These are phyloP conservation scores for Cordyceps pruinosa DNA, from an alignment of 2,329 filamentous ascomycete genomes.

Conservation along the genomic window DNA sequence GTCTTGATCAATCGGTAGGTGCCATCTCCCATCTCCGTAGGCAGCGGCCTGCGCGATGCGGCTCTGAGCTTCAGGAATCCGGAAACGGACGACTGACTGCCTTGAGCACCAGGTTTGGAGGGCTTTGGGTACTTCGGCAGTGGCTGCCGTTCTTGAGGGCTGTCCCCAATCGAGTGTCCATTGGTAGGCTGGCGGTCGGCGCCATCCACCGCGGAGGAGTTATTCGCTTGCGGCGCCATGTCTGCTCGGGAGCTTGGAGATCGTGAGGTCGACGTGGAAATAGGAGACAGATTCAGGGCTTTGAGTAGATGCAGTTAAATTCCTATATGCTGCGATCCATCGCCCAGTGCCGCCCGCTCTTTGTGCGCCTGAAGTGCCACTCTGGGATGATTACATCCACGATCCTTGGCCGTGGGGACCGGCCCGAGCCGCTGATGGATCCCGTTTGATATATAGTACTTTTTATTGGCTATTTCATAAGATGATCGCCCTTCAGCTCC, in stretches of 20 bases:
- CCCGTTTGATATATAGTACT: not conserved
- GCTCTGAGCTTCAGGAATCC: conserved; percentile 28
- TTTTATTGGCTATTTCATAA: not conserved
- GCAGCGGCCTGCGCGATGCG: conserved; percentile 54
- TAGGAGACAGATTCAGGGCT: no score
- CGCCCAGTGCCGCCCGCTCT: not conserved
- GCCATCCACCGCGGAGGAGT: not conserved
- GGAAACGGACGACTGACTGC: conserved; percentile 14
- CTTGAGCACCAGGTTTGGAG: not conserved
- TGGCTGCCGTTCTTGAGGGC: not conserved
- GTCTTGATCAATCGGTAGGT: conserved; percentile 44
- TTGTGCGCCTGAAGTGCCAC: not conserved
- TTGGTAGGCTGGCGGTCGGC: not conserved
- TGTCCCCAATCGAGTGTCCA: not conserved
- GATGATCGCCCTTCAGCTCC: conserved; percentile 2
- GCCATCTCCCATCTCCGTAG: conserved; percentile 57
- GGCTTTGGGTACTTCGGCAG: not conserved
- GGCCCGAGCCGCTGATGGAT: not conserved
- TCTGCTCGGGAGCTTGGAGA: not conserved
- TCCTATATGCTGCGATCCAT: not conserved
- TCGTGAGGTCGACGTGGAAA: no score
- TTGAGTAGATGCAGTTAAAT: no score
- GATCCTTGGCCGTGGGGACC: not conserved
- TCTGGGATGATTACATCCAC: not conserved
- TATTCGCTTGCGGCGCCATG: not conserved